Evolutionary conservation across 2,329 filamentous ascomycete species (phyloP).

Genomic region (Fusarium siculi): DNA sequence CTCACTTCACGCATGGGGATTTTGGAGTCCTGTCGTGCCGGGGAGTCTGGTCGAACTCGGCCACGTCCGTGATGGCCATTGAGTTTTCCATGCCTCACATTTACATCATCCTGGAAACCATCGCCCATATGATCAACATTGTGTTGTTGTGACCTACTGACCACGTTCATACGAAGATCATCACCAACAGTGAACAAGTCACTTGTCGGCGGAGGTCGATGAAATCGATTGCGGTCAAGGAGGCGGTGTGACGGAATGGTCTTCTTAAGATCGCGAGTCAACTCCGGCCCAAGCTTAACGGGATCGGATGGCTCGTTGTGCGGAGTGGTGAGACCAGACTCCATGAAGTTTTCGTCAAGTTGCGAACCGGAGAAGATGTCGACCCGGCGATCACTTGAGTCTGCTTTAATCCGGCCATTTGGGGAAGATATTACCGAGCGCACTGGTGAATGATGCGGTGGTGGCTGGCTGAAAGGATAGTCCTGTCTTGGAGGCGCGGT

Average conservation of each 20-base stretch:
- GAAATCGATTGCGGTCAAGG: constrained; percentile 21
- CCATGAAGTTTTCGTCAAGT: constrained; percentile 54
- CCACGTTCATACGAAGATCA: constrained; percentile 52
- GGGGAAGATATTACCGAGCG: constrained; percentile 33
- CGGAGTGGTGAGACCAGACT: constrained; percentile 52
- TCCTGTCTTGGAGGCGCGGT: constrained; percentile 42
- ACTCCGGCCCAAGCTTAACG: constrained; percentile 37
- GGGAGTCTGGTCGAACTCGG: constrained; percentile 39
- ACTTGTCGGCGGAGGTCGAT: constrained; percentile 14
- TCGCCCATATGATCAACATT: constrained; percentile 47
- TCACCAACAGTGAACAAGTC: constrained; percentile 48
- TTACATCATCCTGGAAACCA: constrained; percentile 46
- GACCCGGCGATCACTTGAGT: constrained; percentile 28
- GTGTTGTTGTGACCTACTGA: constrained; percentile 40
- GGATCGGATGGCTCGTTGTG: constrained; percentile 46
- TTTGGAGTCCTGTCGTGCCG: constrained; percentile 45
- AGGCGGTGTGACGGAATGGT: constrained; percentile 27
- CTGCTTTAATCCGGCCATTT: constrained; percentile 25
- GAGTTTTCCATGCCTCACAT: constrained; percentile 29
- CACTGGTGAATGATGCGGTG: constrained; percentile 39
- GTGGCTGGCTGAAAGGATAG: constrained; percentile 39
- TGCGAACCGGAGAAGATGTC: constrained; percentile 53
- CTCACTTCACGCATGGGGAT: constrained; percentile 54
- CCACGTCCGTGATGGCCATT: constrained; percentile 28
- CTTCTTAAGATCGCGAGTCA: constrained; percentile 41